Base-by-base conservation (phyloP, 73 alveolate genomes). In the Paramecium tetraurelia region DNA sequence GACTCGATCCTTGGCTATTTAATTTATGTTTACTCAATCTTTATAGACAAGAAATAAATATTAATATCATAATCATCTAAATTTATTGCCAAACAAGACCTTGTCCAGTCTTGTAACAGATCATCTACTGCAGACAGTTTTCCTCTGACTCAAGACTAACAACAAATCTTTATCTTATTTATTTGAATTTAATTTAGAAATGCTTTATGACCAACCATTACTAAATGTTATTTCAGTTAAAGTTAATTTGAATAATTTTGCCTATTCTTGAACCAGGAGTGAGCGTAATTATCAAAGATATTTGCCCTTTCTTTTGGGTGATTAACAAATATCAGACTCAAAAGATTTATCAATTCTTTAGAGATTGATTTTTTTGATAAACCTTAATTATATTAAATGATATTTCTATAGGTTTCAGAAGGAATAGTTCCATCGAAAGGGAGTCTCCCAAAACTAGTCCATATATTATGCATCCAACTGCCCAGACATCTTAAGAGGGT, bases 361-460 rank as follows among this genome's bases (percentile, higher is more conserved):
- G 69, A n/a, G 11, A 18, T 5, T 18, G 5, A 18, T 53, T 53
- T 53, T 53, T 18, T 53, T 7, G 93, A 86, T 58, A 58, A 18
- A n/a, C 85, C 31, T 5, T 31, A 58, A 38, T 31, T 24, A 53
- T 68, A 20, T 53, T 72, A 48, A 7, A 77, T 18, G 3, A 86
- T 86, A 22, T 86, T 86, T 43, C 38, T 16, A 33, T 59, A 38
- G 12, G 63, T 86, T 40, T 86, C 87, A 29, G 48, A 58, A 8
- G 63, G 88, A 63, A 29, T 86, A 33, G 9, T 46, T 8, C 93
- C 93, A 86, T 63, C 72, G 22, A 86, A 86, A 14, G 93, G 93
- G 18, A 86, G 35, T 14, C 46, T 31, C 21, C 93, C 93, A 31
- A 24, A 5, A 86, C 93, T 5, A 86, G 21, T 4, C 63, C 85